Conservation (phyloP, 257 asterid species). For the Vinca minor region DNA sequence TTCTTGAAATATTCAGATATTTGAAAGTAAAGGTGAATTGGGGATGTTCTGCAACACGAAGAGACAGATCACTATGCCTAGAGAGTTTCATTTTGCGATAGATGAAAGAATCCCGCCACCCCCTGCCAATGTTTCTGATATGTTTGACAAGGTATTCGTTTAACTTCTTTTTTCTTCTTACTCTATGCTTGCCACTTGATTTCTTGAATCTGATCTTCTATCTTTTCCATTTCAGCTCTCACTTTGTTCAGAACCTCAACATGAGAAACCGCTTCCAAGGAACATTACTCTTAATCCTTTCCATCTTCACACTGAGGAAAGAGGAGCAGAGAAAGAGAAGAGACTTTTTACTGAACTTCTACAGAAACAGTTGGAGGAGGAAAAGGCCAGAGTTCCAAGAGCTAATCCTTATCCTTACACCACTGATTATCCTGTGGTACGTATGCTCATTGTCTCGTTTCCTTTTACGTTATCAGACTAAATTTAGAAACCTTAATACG, state of each 20-base stretch:
- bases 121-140: slow-evolving; percentile 53
- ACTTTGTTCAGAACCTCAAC: slow-evolving; percentile 54
- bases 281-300: slow-evolving; percentile 70
- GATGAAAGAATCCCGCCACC: slow-evolving; percentile 81
- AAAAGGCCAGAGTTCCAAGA: slow-evolving; percentile 63
- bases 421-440: slow-evolving; percentile 90
- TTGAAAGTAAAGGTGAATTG: slow-evolving; percentile 87
- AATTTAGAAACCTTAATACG: neutral
- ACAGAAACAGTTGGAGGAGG: slow-evolving; percentile 76
- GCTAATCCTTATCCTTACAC: slow-evolving; percentile 96
- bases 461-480: neutral
- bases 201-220: neutral
- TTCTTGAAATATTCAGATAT: slow-evolving; percentile 38
- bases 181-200: neutral
- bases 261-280: slow-evolving; percentile 53
- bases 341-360: slow-evolving; percentile 46
- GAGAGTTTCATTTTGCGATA: slow-evolving; percentile 76
- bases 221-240: slow-evolving; percentile 49
- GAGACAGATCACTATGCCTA: slow-evolving; percentile 71
- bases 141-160: slow-evolving; percentile 61
- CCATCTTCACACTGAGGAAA: slow-evolving; percentile 91
- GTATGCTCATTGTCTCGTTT: neutral
- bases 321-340: slow-evolving; percentile 84
- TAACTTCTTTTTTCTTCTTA: neutral
- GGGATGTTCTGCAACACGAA: slow-evolving; percentile 70